Base-by-base conservation (phyloP, 2,329 filamentous ascomycete genomes). In the Emergomyces pasteurianus region DNA sequence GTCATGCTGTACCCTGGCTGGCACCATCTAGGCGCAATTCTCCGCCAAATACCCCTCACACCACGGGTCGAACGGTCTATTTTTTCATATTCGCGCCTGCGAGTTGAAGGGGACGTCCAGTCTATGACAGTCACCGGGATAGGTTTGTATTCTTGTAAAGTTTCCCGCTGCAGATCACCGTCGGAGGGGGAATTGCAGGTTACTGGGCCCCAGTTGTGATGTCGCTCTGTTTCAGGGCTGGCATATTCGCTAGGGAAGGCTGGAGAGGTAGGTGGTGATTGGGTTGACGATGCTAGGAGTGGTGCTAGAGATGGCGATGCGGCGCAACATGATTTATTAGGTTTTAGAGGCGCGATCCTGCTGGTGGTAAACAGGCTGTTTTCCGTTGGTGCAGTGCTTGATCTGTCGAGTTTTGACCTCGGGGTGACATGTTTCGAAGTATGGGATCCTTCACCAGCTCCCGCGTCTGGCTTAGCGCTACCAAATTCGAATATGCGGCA, bases 231-330 rank as follows among this genome's bases (percentile, higher is more conserved):
- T 18, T 55, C 46, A 38, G 60, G 59, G 12, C 50, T 53, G n/a
- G 49, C n/a, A 9, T 61, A 40, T 31, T 56, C 58, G 21, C 49
- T 59, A 23, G 16, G 26, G 23, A n/a, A 26, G 8, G 61, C 42
- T 3, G 62, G 62, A 14, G 62, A 59, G 40, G 46, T 50, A 1
- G 92, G 92, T 72, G 94, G 97, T 74, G 94, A 97, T 74, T 81
- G 92, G 67, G 92, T 97, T 74, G 96, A 96, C 74, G 96, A 95
- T 76, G 92, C 92, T 58, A 89, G 88, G 58, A 91, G 91, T 60
- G 92, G 92, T 40, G 97, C 96, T 72, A 79, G 96, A 63, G 92
- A 97, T 68, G 87, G 97, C 71, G 94, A 97, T 75, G 97, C 97
- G 74, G 58, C 54, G n/a, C 50, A 53, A 42, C 38, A 40, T n/a